Evolutionary conservation across 2,329 filamentous ascomycete genomes (phyloP), one percentile per base, ranked within the genome.

Genomic region (Blastomyces silverae): DNA sequence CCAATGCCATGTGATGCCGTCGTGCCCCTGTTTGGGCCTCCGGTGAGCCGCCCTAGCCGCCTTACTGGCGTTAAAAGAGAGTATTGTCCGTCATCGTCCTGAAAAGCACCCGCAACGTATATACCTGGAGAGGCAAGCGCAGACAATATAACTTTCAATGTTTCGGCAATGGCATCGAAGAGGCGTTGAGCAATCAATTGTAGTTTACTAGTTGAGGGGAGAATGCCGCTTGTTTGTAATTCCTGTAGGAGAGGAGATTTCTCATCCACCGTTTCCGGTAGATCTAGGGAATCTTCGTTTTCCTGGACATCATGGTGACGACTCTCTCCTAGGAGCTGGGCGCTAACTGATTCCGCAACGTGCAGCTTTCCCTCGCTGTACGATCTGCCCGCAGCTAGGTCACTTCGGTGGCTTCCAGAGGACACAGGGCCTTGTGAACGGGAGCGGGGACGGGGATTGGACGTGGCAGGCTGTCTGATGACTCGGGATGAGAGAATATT

Each of bases 401-500:
- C 75, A 46, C 71, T 71, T 46, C 72, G 73, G 31, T 70, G 68
- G 44, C 70, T 73, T 17, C 68, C 71, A 56, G 72, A 72, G 66
- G 72, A 72, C 64, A 77, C 74, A 67, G 82, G 81, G 70, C 79
- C 79, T 70, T 84, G 79, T 50, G 83, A 85, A 67, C 78, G 78
- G 67, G 83, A 82, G 70, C 84, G 82, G 67, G 82, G 82, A 68
- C 83, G 82, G 65, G 78, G 74, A 25, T 80, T 77, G 63, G 82
- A 75, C 66, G 79, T 78, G 69, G 83, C 80, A 69, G 83, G 82
- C 74, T 81, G 82, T 74, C 85, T 84, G 74, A 87, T 85, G 76
- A 92, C 90, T 80, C 89, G 88, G 76, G 90, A 87, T 74, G 91
- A 94, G 77, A 97, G 86, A 77, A 96, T 91, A 81, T 94, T 96